Evolutionary conservation across 345 rosid species (phyloP), one percentile per base, ranked within the genome.

Genomic region (Eucalyptus tenuipes): DNA sequence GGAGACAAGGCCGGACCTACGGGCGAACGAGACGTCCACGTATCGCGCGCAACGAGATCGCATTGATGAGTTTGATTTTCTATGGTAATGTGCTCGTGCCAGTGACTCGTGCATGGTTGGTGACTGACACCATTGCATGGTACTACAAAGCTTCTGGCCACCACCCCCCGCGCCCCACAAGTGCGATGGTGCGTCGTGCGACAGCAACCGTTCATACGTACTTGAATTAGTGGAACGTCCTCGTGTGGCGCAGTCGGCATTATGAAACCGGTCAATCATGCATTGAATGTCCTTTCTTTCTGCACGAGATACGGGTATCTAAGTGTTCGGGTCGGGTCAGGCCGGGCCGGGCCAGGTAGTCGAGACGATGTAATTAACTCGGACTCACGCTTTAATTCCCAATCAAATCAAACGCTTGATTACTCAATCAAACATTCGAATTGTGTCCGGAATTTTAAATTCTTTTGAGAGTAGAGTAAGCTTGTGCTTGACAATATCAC

Each of bases 51-150:
- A 68, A 37, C 7, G 12, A 18, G 2, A 40, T 40, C 27, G 82
- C 82, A 75, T 37, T 37, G 27, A 75, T 75, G 50, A 42, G 49
- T 18, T 16, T 24, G 61, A 24, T 37, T 44, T 59, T 33, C 20
- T 12, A 8, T 33, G 88, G 88, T 64, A 22, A 27, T 86, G 47
- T 12, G 47, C 66, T 52, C 66, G 11, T n/a, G 88, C 84, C 84
- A 31, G 80, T 64, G 27, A 14, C 59, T 48, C 81, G n/a, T 87
- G 88, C 88, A 87, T 48, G 88, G 88, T 68, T 87, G 88, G 85
- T 31, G 84, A 87, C 84, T 87, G 88, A 66, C 88, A 87, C 25
- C 45, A 20, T 75, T 40, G 82, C 82, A 75, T 75, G 82, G 47
- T 10, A 75, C 82, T 75, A 0, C 82, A 10, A 40, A 40, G 82